Evolutionary conservation across 73 alveolate genomes (phyloP).

Genomic region (Paramecium bursaria): DNA sequence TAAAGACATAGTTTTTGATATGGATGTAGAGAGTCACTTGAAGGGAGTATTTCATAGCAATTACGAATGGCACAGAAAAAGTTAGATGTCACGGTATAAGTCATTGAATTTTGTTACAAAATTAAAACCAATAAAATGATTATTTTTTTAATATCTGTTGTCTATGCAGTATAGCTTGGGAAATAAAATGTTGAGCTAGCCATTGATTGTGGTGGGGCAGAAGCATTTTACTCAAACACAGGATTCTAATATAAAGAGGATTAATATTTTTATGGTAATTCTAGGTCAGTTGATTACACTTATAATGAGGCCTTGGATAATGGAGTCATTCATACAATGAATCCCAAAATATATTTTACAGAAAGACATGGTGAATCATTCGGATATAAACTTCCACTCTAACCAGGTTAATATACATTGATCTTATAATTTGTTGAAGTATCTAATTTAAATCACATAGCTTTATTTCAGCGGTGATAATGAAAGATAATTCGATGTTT

Average conservation of each 20-base stretch:
- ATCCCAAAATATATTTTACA: slow-evolving; percentile 41
- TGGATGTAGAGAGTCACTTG: slow-evolving; percentile 85
- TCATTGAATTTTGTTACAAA: slow-evolving; percentile 35
- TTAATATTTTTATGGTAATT: slow-evolving; percentile 32
- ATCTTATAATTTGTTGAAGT: slow-evolving; percentile 58
- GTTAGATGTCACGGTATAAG: slow-evolving; percentile 31
- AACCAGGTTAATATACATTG: slow-evolving; percentile 19
- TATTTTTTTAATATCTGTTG: neutral
- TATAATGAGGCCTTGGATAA: slow-evolving; percentile 1
- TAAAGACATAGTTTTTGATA: slow-evolving; percentile 85
- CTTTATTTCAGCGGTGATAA: slow-evolving; percentile 16
- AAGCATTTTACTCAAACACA: neutral
- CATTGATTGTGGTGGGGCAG: slow-evolving; percentile 52
- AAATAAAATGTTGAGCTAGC: slow-evolving; percentile 19
- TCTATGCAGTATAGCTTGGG: neutral
- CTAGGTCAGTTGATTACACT: slow-evolving; percentile 40
- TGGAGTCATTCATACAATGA: slow-evolving; percentile 11
- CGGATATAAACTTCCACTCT: slow-evolving; percentile 14
- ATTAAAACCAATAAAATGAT: slow-evolving; percentile 55
- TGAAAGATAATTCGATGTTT: slow-evolving; percentile 41
- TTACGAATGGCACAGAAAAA: slow-evolving; percentile 44
- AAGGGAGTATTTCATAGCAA: slow-evolving; percentile 63
- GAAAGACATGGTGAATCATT: slow-evolving; percentile 48
- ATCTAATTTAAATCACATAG: neutral
- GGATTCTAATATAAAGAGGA: slow-evolving; percentile 50